Conservation (phyloP, 768 basidiomycete genomes). For the Hygrocybe punicea region DNA sequence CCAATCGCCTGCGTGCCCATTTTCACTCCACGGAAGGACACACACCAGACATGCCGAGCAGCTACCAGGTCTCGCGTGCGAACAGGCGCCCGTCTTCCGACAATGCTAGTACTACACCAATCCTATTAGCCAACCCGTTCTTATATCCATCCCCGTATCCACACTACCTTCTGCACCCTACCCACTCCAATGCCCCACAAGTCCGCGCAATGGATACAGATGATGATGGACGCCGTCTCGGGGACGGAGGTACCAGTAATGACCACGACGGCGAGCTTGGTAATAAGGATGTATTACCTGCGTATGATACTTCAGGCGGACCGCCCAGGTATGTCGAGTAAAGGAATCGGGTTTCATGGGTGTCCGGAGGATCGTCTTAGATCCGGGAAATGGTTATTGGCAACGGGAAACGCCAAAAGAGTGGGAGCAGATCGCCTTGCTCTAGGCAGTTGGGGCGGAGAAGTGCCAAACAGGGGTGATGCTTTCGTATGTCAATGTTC, state of each 20-base stretch:
- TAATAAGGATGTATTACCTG: conserved; percentile 48
- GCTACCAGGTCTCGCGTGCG: background rate
- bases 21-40: background rate
- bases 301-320: conserved; percentile 44
- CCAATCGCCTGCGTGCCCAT: background rate
- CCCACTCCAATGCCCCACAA: background rate
- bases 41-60: background rate
- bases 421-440: too few relatives aligned
- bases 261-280: conserved; percentile 31
- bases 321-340: conserved; percentile 45
- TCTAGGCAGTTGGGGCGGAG: too few relatives aligned
- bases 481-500: too few relatives aligned
- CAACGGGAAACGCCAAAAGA: too few relatives aligned
- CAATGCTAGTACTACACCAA: background rate
- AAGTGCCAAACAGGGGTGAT: too few relatives aligned
- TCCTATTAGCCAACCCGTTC: conserved; percentile 2
- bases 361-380: too few relatives aligned
- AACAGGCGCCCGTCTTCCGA: background rate
- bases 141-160: conserved; percentile 3
- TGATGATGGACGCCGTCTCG: conserved; percentile 37
- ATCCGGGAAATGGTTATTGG: too few relatives aligned
- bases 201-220: conserved; percentile 37
- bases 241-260: conserved; percentile 14
- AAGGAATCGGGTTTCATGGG: too few relatives aligned
- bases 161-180: background rate